Conservation (phyloP, 495 filamentous ascomycete species). For the Penicillium fimorum region DNA sequence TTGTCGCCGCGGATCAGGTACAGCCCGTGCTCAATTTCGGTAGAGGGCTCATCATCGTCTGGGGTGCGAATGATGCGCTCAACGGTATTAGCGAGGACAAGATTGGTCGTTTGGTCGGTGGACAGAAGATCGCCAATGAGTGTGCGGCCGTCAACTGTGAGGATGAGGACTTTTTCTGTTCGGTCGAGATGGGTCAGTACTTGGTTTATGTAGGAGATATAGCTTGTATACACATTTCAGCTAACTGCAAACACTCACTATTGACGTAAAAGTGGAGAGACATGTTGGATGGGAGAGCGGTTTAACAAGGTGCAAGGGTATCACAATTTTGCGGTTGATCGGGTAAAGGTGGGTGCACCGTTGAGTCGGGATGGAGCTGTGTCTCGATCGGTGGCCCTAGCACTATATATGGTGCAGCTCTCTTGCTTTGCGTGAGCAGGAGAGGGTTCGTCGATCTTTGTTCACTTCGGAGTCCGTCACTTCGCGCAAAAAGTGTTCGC, state of each 20-base stretch:
- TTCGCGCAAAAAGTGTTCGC: conserved; percentile 3
- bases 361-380: conserved; percentile 1
- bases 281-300: conserved; percentile 42
- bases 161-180: conserved; percentile 83
- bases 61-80: conserved; percentile 84
- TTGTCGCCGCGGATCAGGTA: conserved; percentile 94
- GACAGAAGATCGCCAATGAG: conserved; percentile 79
- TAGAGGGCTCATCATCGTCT: conserved; percentile 79
- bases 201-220: conserved; percentile 9
- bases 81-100: conserved; percentile 79
- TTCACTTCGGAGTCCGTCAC: neutral
- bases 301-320: neutral
- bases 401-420: neutral
- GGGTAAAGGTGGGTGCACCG: conserved; percentile 6
- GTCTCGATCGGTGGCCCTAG: neutral
- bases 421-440: neutral
- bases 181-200: conserved; percentile 21
- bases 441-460: neutral
- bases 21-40: conserved; percentile 78
- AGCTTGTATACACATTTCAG: neutral
- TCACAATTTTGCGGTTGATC: neutral
- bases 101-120: conserved; percentile 90
- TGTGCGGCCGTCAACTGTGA: conserved; percentile 90
- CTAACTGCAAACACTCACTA: conserved; percentile 44
- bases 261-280: conserved; percentile 66